Base-by-base conservation (phyloP, 176 grass and related monocot genomes). In the Poa pratensis region DNA sequence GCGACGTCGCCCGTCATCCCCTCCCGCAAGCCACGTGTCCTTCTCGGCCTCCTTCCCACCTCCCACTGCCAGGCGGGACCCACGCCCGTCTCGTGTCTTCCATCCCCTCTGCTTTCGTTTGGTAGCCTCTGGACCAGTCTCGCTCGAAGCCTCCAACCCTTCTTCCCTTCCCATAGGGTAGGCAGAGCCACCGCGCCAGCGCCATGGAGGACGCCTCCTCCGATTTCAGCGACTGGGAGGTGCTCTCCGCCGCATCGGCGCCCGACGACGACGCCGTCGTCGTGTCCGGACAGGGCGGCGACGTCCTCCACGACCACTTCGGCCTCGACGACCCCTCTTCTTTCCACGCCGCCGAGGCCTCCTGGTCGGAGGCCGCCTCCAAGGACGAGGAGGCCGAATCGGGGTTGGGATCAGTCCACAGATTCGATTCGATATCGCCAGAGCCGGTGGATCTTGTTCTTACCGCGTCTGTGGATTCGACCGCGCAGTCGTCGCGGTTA, bases 181-280 rank as follows among this genome's bases (percentile, higher is more conserved):
- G 60, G 60, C 76, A 80, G 50, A n/a, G 26, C 77, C 69, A 70
- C 61, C 34, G 66, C 54, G 79, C 59, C 68, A 90, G 66, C 43
- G 79, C 60, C 69, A 90, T 90, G 89, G 85, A 87, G 26, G 83
- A 83, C 75, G 84, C 30, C 49, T 69, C 80, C 40, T 90, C 80
- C 12, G 80, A 90, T 81, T 83, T 83, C 68, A 30, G 89, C 80
- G 89, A 90, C 67, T 90, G 84, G 89, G 89, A 90, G 80, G 85
- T 90, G 85, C 80, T 90, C 76, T 87, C 80, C 52, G 85, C 80
- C 22, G 40, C 80, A 7, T 82, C 72, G 22, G 63, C 28, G 22
- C 10, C 53, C 80, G 85, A 77, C 23, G 72, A 46, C 7, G 80
- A 83, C 26, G 59, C 30, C 26, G 42, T 76, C 13, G 0, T 80